Evolutionary conservation across 176 grass and related monocot genomes (phyloP), one percentile per base, ranked within the genome.

Genomic region (Oryza meridionalis): DNA sequence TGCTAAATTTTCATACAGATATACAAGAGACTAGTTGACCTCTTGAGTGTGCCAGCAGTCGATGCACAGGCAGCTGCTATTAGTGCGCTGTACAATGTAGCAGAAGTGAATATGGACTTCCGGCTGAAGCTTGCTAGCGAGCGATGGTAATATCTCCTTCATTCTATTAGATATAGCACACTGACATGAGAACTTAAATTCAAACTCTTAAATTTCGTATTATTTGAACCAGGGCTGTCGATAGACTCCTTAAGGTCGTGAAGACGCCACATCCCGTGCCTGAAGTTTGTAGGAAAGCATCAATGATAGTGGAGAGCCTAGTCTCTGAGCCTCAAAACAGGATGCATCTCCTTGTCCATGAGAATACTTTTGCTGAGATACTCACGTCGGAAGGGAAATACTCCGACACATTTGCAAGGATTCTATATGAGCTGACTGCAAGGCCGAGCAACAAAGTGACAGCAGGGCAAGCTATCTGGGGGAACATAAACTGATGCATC

Each of bases 101-200:
- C 96, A 19, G 96, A 98, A 94, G 96, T 96, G 64, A 98, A 98
- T 71, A 90, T 93, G 91, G 96, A 98, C 67, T 98, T 91, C 72
- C 80, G 91, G 62, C 82, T 98, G 61, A 98, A 93, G 84, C 94
- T 98, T 44, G 96, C 96, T 21, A 94, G 87, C 26, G 96, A 98
- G 79, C 80, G 89, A 87, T 98, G 96, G 96, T 98, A 89, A 81
- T 61, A 46, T 68, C 27, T 73, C 72, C 32, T 55, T 51, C 9
- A 77, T 82, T 78, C 67, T 24, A 35, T 69, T 73, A 78, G 10
- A 63, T 35, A 85, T 32, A 86, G 19, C 24, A 25, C 58, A 12
- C 67, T 24, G 8, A 50, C n/a, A 67, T 42, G 14, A 4, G 24
- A 88, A 17, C 15, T 35, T 21, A 1, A 12, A 58, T 81, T 75